Base-by-base conservation (phyloP, 805 yeast genomes). In the Debaryomyces maramus region DNA sequence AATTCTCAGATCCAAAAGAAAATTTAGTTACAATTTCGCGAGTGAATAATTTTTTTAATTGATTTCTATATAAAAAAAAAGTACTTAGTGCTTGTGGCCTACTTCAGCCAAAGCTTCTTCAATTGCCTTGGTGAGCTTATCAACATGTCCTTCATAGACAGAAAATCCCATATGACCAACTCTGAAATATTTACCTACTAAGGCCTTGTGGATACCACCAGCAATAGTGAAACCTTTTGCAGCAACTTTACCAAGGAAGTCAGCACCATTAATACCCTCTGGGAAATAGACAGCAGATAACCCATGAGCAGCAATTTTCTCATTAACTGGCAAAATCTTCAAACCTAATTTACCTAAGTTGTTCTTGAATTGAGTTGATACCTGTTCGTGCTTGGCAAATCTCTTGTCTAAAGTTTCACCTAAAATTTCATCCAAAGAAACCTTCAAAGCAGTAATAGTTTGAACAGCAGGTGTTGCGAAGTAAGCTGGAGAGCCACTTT, bases 401-500 rank as follows among this genome's bases (percentile, higher is more conserved):
- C 96, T 75, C 39, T 63, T 65, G 43, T 77, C 82, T 42, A 90
- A 65, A 4, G 62, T 33, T 44, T 72, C 70, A 27, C 75, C 66
- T 42, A 88, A 65, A 47, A 89, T 81, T 60, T 86, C 89, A 41
- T 75, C 77, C 48, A 90, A 74, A 4, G 97, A 81, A 3, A 77
- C 85, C 60, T 80, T 80, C 53, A 88, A 75, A 11, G 97, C 90
- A 56, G 85, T 85, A 45, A 91, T 71, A 45, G 85, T 75, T 67
- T 88, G 97, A 33, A 87, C 84, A 0, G 97, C 85, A n/a, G 97
- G 97, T 6, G 97, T 91, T n/a, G 97, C 96, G 59, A 88, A 91
- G 71, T 90, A 93, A 6, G 90, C 86, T 13, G 77, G 80, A 48
- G 75, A 72, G 34, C 90, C 90, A 35, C 77, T 61, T 71, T 90